These are phyloP conservation scores for Colletotrichum spinosum DNA, from an alignment of 2,329 filamentous ascomycete genomes.

Conservation along the genomic window DNA sequence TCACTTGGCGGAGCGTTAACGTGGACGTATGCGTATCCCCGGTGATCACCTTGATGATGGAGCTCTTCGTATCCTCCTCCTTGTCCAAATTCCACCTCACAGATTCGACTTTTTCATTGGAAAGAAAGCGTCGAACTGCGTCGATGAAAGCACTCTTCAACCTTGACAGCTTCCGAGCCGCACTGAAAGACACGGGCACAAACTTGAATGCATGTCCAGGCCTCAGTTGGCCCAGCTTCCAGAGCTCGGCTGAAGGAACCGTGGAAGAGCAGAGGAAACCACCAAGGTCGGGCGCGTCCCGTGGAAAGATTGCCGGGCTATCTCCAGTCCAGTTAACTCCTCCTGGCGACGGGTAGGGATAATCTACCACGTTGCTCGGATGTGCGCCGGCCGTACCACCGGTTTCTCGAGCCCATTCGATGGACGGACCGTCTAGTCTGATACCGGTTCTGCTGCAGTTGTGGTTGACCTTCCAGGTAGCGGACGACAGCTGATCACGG, in stretches of 20 bases:
- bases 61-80: too few species aligned
- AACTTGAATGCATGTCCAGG: constrained; percentile 41
- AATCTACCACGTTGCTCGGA: constrained; percentile 69
- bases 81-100: not conserved
- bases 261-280: constrained; percentile 47
- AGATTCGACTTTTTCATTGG: not conserved
- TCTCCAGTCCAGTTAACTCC: constrained; percentile 51
- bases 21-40: too few species aligned
- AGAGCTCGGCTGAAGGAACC: constrained; percentile 47
- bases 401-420: constrained; percentile 67
- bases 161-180: not conserved
- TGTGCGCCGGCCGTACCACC: constrained; percentile 74
- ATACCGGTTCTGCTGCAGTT: constrained; percentile 71
- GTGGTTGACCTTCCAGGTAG: constrained; percentile 69
- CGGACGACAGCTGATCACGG: constrained; percentile 51
- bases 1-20: too few species aligned
- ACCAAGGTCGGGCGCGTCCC: constrained; percentile 48
- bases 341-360: constrained; percentile 62
- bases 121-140: too few species aligned
- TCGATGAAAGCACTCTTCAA: not conserved
- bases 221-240: constrained; percentile 50
- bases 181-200: constrained; percentile 14
- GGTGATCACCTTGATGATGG: too few species aligned
- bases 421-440: constrained; percentile 67
- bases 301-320: constrained; percentile 47